Percentiles rank a stretch among this genome's conserved stretches.
Conservation (phyloP, 352 stramenopile species). For the Globisporangium okanoganense region DNA sequence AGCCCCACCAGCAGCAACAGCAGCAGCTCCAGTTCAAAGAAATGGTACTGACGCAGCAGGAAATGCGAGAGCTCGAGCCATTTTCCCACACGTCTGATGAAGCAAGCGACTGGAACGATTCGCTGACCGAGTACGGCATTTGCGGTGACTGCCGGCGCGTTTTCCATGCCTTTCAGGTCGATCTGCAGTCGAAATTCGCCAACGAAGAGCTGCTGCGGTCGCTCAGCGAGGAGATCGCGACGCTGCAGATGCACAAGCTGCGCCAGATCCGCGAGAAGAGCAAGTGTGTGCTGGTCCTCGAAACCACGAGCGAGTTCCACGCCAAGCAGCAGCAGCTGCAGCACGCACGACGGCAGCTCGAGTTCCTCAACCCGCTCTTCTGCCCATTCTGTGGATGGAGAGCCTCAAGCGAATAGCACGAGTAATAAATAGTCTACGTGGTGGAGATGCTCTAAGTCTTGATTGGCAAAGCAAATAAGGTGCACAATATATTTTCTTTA, state of each 20-base stretch:
- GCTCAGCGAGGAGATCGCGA: conserved; percentile 17
- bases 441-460: too few relatives aligned
- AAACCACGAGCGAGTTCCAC: conserved; percentile 28
- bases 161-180: conserved; percentile 36
- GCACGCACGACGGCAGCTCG: conserved; percentile 25
- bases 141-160: conserved; percentile 45
- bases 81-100: conserved; percentile 16
- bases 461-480: too few relatives aligned
- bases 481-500: neutral
- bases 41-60: conserved; percentile 18
- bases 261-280: conserved; percentile 25
- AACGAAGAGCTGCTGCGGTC: conserved; percentile 23
- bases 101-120: conserved; percentile 7
- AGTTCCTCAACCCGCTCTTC: conserved; percentile 30
- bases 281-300: conserved; percentile 25
- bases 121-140: conserved; percentile 33
- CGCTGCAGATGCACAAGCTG: conserved; percentile 25
- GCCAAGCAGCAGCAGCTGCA: conserved; percentile 19
- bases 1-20: neutral
- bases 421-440: too few relatives aligned
- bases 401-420: too few relatives aligned
- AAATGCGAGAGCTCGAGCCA: conserved; percentile 32
- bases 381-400: conserved; percentile 48
- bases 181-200: conserved; percentile 19
- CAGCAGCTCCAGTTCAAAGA: conserved; percentile 21